Base-by-base conservation (phyloP, 2,329 filamentous ascomycete genomes). In the Beauveria sp. region DNA sequence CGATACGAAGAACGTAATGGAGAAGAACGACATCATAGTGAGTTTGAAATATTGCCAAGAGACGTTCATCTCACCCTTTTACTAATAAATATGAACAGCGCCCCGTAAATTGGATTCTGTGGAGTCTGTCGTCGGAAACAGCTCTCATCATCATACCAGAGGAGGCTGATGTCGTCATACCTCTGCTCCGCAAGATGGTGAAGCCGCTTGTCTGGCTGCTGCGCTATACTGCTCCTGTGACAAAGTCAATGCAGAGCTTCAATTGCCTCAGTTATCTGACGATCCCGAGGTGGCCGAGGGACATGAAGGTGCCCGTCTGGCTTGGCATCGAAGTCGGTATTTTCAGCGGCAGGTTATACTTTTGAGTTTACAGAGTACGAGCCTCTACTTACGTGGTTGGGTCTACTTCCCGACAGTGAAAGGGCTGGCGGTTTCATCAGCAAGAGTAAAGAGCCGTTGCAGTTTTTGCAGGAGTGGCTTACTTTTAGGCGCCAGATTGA, bases 31-130 rank as follows among this genome's bases (percentile, higher is more conserved):
- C 18, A 52, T 52, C 1, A 5, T 50, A 4, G 55, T 49, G 31
- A 58, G 55, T 49, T 7, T 6, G 1, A 14, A 9, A 1, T 16
- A 7, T 9, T 26, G 12, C 22, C 6, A 6, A 6, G 34, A 10
- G n/a, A 43, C 18, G 0, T 26, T 6, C 1, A 12, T n/a, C 14
- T n/a, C 34, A 24, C 5, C 22, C 1, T 4, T 53, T 68, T 2
- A 63, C 68, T 62, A 62, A 34, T 4, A 2, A 67, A 18, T 48
- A 2, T 55, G 7, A 63, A 67, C 64, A 80, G 64, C 74, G 78
- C 1, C 76, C 81, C 0, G 82, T 87, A 0, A 81, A 85, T 28
- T 90, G 85, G 85, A 67, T 90, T 2, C 69, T 89, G 0, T 88
- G 81, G 79, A 83, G 79, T 62, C 65, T 66, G 0, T n/a, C 65